Evolutionary conservation across 1,284 basidiomycete species (phyloP), one percentile per base, ranked within the genome.

Genomic region (Ustilago sp.): DNA sequence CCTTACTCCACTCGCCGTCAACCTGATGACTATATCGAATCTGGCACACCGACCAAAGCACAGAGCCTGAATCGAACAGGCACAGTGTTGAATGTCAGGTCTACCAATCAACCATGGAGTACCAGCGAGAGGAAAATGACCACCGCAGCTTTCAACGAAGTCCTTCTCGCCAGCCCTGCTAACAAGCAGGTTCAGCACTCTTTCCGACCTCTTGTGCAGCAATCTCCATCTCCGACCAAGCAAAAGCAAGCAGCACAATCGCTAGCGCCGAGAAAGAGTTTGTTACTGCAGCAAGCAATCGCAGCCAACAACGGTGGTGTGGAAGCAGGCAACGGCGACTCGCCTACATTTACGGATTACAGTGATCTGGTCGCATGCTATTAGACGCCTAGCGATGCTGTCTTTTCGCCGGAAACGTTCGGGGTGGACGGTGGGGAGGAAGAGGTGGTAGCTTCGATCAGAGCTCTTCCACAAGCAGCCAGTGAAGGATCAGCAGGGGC

Each of bases 331-430:
- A 57, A 45, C 3, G 60, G 23, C 11, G 41, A 45, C 1, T 65
- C 71, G 17, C 67, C 72, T 2, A 52, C 64, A 1, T 69, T 60
- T 15, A 68, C 63, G 3, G 73, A 69, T 19, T 75, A 69, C n/a
- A 67, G 63, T 43, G 73, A 75, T 31, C 28, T 75, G 19, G 68
- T 75, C 0, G 73, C 63, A 1, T 75, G 73, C 59, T 75, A 75
- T 41, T 67, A 68, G 12, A 67, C 73, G 12, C 63, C 70, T 4
- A 73, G 70, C 34, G 57, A 63, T 19, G 57, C 43, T 8, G 36
- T 65, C 35, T 12, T 8, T 17, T 63, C 55, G 4, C 54, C 53
- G 2, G 39, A 43, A 31, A 38, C n/a, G 4, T 48, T 31, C 12
- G 48, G 31, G 13, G 48, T 32, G 15, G 28, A 15, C 8, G 48